Evolutionary conservation across 2,329 filamentous ascomycete genomes (phyloP).

Genomic region (Claviceps maximensis): DNA sequence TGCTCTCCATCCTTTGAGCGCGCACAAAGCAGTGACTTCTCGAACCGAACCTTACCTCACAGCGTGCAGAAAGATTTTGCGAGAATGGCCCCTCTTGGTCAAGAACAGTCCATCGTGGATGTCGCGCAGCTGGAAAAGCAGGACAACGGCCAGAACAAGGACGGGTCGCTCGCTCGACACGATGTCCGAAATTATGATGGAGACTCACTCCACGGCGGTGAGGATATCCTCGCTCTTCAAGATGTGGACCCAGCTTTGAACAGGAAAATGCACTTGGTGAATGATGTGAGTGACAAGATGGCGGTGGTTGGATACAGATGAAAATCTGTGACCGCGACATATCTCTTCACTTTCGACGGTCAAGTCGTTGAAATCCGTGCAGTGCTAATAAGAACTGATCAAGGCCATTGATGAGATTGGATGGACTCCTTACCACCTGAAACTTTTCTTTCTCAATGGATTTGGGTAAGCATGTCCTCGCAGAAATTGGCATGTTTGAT

Average conservation of each 20-base stretch:
- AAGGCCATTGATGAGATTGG: conserved; percentile 45
- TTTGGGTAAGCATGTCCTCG: conserved; percentile 29
- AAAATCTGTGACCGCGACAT: neutral
- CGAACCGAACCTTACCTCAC: neutral
- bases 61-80: neutral
- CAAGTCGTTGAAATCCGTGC: neutral
- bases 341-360: neutral
- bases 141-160: neutral
- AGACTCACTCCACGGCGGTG: conserved; percentile 13
- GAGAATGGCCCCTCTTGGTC: neutral
- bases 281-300: conserved; percentile 37
- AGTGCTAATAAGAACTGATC: neutral
- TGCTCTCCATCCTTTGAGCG: too few species aligned
- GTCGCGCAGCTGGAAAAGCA: conserved; percentile 8
- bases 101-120: conserved; percentile 4
- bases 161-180: neutral
- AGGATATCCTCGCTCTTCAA: conserved; percentile 44
- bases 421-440: conserved; percentile 45
- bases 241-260: conserved; percentile 48
- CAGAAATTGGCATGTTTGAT: neutral
- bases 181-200: conserved; percentile 9
- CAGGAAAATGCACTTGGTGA: conserved; percentile 56
- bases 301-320: neutral
- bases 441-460: conserved; percentile 48
- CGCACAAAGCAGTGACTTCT: neutral